A percentile compares a stretch with the other conserved stretches of the same genome.
Evolutionary conservation across 345 rosid species (phyloP).

Genomic region (Eucalyptus curtisii): DNA sequence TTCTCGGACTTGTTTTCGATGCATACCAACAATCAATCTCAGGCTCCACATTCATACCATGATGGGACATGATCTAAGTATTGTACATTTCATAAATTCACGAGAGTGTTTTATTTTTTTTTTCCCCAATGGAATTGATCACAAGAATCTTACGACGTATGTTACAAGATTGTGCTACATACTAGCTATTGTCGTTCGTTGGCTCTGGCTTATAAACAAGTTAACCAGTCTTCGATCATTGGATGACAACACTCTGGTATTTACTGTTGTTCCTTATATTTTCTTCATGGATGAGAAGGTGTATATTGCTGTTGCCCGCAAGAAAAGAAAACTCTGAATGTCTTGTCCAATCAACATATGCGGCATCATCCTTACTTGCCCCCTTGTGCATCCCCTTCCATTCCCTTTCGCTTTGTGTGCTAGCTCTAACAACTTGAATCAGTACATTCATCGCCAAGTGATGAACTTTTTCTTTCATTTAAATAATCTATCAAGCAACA

Average conservation of each 20-base stretch:
- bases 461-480: neutral
- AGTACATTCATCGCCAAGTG: neutral
- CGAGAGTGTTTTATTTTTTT: neutral
- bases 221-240: neutral
- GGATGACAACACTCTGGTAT: neutral
- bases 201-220: neutral
- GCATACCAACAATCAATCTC: neutral
- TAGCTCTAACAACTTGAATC: too few relatives aligned
- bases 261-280: neutral
- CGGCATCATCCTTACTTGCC: neutral
- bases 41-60: neutral
- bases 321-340: neutral
- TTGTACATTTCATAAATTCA: too few relatives aligned
- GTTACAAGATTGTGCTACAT: neutral
- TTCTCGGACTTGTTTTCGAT: neutral
- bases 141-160: neutral
- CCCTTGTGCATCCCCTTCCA: neutral
- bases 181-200: neutral
- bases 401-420: neutral
- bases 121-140: accelerated
- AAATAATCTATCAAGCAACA: neutral
- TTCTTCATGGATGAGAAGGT: neutral
- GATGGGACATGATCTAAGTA: neutral
- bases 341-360: neutral
- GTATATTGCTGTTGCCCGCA: neutral